Base-by-base conservation (phyloP, 805 yeast species). In the Hanseniaspora meyeri region DNA sequence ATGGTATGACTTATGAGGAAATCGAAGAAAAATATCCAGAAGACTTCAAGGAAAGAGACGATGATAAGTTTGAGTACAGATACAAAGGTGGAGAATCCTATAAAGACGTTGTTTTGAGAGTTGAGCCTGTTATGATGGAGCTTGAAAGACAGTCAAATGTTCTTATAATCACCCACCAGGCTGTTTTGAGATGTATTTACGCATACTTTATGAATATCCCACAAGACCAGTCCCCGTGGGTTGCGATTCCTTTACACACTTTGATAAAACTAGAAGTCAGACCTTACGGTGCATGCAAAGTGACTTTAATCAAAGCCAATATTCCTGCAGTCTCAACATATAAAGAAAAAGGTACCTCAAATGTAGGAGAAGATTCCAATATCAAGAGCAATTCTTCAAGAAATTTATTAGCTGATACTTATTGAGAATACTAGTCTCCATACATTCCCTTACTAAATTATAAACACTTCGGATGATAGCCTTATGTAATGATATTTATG, bases 131-230 rank as follows among this genome's bases (percentile, higher is more conserved):
- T 62, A 93, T 93, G 60, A 93, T 93, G 98, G 98, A 93, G 70
- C 77, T 93, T 61, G 99, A 93, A 71, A 82, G 97, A 59, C 97
- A 91, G 70, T 97, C 93, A 64, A 90, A 93, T 68, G 89, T 93
- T 51, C 75, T 93, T 66, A 91, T 93, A 59, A 93, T 93, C 45
- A 93, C 98, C 3, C 99, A 93, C 69, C 99, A 93, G 71, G 97
- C 97, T 0, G 97, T 93, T 11, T 74, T 93, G 61, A 79, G 99
- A 64, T 93, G 99, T 67, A 83, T 93, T 53, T 93, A 93, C 70
- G 97, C 98, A 8, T 93, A 93, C 70, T 93, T 90, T 67, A 93
- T 93, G 97, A 91, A 93, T 67, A 95, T 93, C 19, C 96, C 97
- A 4, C 97, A 91, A 68, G 96, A 91, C 64, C 91, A 88, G 68